Evolutionary conservation across 176 grass and related monocot species (phyloP), one percentile per base, ranked within the genome.

Genomic region (sorghum (Sorghum bicolor)): DNA sequence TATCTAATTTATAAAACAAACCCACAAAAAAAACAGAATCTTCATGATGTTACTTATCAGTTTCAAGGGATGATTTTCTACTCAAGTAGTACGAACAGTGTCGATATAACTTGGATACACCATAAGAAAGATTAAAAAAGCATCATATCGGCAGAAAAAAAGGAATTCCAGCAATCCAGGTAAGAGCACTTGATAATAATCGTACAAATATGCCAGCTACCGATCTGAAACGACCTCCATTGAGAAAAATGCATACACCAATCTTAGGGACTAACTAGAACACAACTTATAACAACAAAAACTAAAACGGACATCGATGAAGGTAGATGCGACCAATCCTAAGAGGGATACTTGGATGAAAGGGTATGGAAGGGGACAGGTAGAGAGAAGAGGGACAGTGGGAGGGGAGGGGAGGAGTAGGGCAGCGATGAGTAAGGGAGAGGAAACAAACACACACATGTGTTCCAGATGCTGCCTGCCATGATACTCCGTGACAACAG

Each of bases 371-470:
- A 75, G 44, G 47, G 77, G 38, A 77, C n/a, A 53, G 61, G 26
- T 72, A 26, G 40, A 30, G 25, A 47, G 3, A 41, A 48, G 38
- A 80, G 75, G 26, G 57, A 22, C 24, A 14, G 60, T 60, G 63
- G 20, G 57, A 36, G 55, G 68, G 62, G 72, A 31, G 39, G 72
- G 74, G 68, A 84, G 57, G 70, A 66, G 74, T 88, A 81, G 48
- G 92, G 86, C 72, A 87, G 86, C 78, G 86, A 74, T 85, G 89
- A 88, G 83, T 87, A 87, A 92, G 85, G 86, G 84, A 80, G 79
- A 91, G 89, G 89, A 94, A 85, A 89, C 89, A 82, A 92, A 94
- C 92, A 94, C 89, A 94, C 86, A 94, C 89, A 92, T 89, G 80
- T 91, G 89, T 84, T 94, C 88, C 87, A 79, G 89, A 87, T 91